Evolutionary conservation across 345 rosid species (phyloP).

Genomic region (Euphorbia tirucalli): DNA sequence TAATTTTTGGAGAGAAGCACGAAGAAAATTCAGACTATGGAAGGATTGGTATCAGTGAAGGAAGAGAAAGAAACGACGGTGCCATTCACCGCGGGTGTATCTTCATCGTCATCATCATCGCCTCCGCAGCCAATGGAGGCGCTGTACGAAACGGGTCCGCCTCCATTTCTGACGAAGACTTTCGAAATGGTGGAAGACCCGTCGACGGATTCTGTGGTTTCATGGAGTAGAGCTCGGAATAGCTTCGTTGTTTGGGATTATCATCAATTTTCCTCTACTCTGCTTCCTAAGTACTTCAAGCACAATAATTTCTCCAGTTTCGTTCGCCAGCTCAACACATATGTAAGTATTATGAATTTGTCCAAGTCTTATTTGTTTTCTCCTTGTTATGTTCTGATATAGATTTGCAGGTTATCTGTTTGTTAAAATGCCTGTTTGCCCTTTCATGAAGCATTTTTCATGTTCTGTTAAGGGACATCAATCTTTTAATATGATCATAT

Average conservation of each 20-base stretch:
- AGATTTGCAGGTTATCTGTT: not conserved
- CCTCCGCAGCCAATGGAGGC: slow-evolving; percentile 75
- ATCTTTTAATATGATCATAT: not conserved
- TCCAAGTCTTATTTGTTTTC: too few species aligned
- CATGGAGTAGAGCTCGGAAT: slow-evolving; percentile 27
- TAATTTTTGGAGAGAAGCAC: too few species aligned
- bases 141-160: slow-evolving; percentile 64
- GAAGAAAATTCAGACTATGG: too few species aligned
- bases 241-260: slow-evolving; percentile 35
- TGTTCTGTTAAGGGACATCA: not conserved
- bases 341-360: slow-evolving; percentile 22
- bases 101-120: slow-evolving; percentile 39
- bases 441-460: not conserved
- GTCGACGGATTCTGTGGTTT: slow-evolving; percentile 23
- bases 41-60: slow-evolving; percentile 16
- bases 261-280: slow-evolving; percentile 19
- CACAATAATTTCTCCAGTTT: slow-evolving; percentile 36
- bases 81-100: slow-evolving; percentile 5
- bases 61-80: slow-evolving; percentile 54
- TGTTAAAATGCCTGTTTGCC: not conserved
- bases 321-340: slow-evolving; percentile 37
- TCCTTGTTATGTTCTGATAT: too few species aligned
- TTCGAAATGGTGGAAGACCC: slow-evolving; percentile 32
- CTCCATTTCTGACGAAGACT: slow-evolving; percentile 29
- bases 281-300: slow-evolving; percentile 34